phyloP scores from a whole-genome alignment of 2,329 filamentous ascomycete genomes.

The Coniochaeta pulveracea region DNA sequence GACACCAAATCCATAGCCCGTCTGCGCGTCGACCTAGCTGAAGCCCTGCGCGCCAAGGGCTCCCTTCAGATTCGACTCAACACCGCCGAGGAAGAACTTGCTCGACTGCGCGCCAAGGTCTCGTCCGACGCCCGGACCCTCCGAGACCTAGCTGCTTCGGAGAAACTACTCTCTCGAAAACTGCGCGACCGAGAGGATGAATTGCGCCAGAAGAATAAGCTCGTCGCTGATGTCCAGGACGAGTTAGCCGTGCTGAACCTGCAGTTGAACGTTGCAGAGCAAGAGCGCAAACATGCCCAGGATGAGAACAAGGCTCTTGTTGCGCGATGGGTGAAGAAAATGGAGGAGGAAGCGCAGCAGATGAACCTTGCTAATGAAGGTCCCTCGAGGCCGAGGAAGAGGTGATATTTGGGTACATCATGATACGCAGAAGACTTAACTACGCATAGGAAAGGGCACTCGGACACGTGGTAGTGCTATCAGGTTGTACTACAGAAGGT shows the following conservation, averaged over 20 bases:
- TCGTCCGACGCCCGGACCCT: slow-evolving; percentile 51
- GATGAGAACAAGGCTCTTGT: slow-evolving; percentile 83
- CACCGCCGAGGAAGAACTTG: slow-evolving; percentile 46
- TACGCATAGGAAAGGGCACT: neutral
- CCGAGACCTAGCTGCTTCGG: slow-evolving; percentile 49
- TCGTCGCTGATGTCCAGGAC: slow-evolving; percentile 84
- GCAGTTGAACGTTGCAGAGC: slow-evolving; percentile 77
- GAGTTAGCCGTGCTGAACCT: slow-evolving; percentile 82
- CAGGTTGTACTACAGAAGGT: neutral
- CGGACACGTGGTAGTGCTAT: neutral
- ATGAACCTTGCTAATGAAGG: slow-evolving; percentile 63
- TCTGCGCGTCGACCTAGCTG: slow-evolving; percentile 58
- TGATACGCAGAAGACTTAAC: no score
- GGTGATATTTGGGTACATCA: neutral
- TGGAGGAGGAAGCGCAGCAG: slow-evolving; percentile 74
- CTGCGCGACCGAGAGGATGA: slow-evolving; percentile 79
- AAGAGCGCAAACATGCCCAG: slow-evolving; percentile 59
- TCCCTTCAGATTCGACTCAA: slow-evolving; percentile 55
- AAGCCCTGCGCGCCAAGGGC: slow-evolving; percentile 64
- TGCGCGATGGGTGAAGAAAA: slow-evolving; percentile 81
- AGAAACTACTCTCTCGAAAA: slow-evolving; percentile 48
- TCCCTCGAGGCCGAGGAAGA: slow-evolving; percentile 12
- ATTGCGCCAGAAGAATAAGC: slow-evolving; percentile 68
- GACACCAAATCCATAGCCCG: slow-evolving; percentile 24
- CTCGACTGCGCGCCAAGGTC: slow-evolving; percentile 47